Conservation (phyloP, 331 rosid genomes). For the Saraca asoca region DNA sequence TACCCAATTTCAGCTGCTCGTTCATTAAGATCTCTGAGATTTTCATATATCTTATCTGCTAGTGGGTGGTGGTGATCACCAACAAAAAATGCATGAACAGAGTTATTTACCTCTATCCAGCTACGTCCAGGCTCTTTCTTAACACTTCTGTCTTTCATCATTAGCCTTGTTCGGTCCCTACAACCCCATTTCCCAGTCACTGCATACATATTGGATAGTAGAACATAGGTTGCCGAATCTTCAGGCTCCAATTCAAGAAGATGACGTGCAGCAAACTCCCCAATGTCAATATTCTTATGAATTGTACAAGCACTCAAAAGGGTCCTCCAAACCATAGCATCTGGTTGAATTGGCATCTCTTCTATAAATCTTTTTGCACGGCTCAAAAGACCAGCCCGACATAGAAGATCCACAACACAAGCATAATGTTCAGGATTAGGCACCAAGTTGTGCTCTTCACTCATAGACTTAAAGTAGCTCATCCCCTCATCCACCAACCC, state of each 20-base stretch:
- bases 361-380: slow-evolving; percentile 60
- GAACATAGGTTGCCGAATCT: slow-evolving; percentile 89
- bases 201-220: slow-evolving; percentile 84
- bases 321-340: slow-evolving; percentile 88
- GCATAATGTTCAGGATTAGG: slow-evolving; percentile 91
- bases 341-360: slow-evolving; percentile 81
- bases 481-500: slow-evolving; percentile 86
- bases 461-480: slow-evolving; percentile 72
- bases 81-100: slow-evolving; percentile 71
- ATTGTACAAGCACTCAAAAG: slow-evolving; percentile 77
- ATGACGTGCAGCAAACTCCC: slow-evolving; percentile 79
- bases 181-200: slow-evolving; percentile 72
- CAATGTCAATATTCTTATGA: slow-evolving; percentile 72
- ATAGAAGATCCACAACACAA: slow-evolving; percentile 81
- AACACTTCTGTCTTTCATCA: slow-evolving; percentile 83
- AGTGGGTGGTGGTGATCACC: slow-evolving; percentile 73
- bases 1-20: slow-evolving; percentile 64
- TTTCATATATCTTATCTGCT: slow-evolving; percentile 60
- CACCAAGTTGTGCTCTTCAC: slow-evolving; percentile 59
- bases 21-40: slow-evolving; percentile 51
- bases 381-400: slow-evolving; percentile 73
- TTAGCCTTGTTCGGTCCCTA: slow-evolving; percentile 74
- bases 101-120: slow-evolving; percentile 78
- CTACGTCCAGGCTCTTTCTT: slow-evolving; percentile 90
- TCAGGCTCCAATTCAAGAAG: slow-evolving; percentile 80